Evolutionary conservation across 2,329 filamentous ascomycete genomes (phyloP), one percentile per base, ranked within the genome.

Genomic region (Tolypocladium nubicola): DNA sequence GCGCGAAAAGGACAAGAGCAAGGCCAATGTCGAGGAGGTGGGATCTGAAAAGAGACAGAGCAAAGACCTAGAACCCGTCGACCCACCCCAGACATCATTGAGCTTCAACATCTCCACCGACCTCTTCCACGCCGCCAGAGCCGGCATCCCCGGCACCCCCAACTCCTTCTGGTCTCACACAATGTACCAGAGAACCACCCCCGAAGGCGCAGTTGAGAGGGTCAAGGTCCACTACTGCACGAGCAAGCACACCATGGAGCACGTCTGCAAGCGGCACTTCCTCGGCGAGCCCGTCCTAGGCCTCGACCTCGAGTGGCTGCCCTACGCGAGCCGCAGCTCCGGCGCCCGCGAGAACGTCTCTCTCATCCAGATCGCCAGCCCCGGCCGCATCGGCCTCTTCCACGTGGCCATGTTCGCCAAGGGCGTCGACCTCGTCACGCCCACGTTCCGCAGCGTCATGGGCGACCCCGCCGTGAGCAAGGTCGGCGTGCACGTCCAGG

Each of bases 301-400:
- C 0, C 90, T 97, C 60, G 92, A 97, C 66, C 79, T 97, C 60
- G 93, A 97, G 73, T 97, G 93, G 92, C 78, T 83, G 55, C 62
- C 76, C 1, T 74, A 79, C 7, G 77, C 83, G 0, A 73, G 67
- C 7, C 76, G 68, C 23, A 64, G 61, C 9, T 68, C 77, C 2
- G 76, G 78, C 3, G 72, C 85, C 4, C 86, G 88, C 61, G 76
- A 80, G 55, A 90, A 91, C 60, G 82, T 95, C 8, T 92, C 89
- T 0, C 72, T 97, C 41, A 86, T 97, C 49, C 93, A 97, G 70
- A 70, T 97, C 26, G 90, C 92, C 1, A 88, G 84, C 59, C 82
- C 88, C 49, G 83, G 86, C 60, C 86, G 84, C 16, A 86, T 97
- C 53, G 90, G 80, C 0, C 79, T 97, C 0, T 92, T 96, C 63